Percentiles rank a stretch among this genome's conserved stretches.
Evolutionary conservation across 768 basidiomycete species (phyloP).

Genomic region (Gautieria morchelliformis): DNA sequence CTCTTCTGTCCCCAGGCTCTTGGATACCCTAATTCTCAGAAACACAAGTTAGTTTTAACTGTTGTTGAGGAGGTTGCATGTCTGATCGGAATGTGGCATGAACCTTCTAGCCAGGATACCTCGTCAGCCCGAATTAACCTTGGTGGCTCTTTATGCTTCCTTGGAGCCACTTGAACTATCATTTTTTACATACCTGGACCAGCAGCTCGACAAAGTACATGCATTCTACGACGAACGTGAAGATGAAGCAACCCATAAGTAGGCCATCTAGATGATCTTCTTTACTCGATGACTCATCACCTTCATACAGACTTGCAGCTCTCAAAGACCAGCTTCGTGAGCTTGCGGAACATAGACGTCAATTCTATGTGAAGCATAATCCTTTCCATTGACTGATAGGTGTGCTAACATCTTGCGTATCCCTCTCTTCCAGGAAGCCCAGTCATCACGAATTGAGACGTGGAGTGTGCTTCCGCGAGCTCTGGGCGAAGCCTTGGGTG

Average conservation of each 20-base stretch:
- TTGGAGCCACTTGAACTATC: constrained; percentile 51
- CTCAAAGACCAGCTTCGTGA: constrained; percentile 66
- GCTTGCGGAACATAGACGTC: constrained; percentile 56
- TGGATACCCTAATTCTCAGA: neutral
- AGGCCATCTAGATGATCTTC: constrained; percentile 4
- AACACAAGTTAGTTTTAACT: neutral
- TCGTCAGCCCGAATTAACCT: constrained; percentile 16
- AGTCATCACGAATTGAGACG: neutral
- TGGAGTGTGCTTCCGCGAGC: constrained; percentile 1
- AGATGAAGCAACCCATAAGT: constrained; percentile 33
- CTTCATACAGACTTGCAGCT: constrained; percentile 15
- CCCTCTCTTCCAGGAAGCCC: neutral
- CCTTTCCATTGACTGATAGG: neutral
- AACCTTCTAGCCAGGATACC: constrained; percentile 7
- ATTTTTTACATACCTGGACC: constrained; percentile 74
- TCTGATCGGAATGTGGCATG: constrained; percentile 9
- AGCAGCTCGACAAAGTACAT: constrained; percentile 78
- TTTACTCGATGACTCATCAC: neutral
- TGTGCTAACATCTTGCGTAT: neutral
- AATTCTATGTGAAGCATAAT: constrained; percentile 37
- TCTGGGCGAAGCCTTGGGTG: neutral
- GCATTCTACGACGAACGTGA: constrained; percentile 70
- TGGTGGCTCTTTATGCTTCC: constrained; percentile 34
- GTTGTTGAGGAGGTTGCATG: constrained; percentile 14
- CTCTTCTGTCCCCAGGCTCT: neutral